These are phyloP conservation scores for Tanacetum coccineum DNA, from an alignment of 129 eudicot species.

Conservation along the genomic window DNA sequence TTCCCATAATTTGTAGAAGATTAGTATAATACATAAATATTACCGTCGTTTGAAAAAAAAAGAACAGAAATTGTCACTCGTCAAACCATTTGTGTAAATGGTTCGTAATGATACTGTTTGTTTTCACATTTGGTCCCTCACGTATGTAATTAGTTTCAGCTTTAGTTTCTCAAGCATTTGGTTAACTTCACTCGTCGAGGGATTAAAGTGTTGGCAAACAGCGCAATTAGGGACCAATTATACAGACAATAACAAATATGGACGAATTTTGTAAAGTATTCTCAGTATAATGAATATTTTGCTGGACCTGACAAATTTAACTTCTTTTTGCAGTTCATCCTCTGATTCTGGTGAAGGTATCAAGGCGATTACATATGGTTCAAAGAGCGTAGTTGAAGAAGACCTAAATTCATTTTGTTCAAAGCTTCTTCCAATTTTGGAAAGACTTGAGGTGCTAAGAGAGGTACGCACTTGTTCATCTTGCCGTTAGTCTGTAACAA, in stretches of 20 bases:
- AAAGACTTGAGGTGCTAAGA: conserved; percentile 73
- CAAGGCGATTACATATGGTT: conserved; percentile 41
- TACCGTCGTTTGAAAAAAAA: too few relatives aligned
- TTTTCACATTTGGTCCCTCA: too few relatives aligned
- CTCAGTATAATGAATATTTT: background rate
- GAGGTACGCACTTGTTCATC: conserved; percentile 56
- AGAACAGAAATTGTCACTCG: too few relatives aligned
- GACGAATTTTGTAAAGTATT: too few relatives aligned
- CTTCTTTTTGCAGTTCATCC: conserved; percentile 30
- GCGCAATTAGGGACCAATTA: too few relatives aligned
- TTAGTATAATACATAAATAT: background rate
- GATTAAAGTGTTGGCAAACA: too few relatives aligned
- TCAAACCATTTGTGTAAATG: too few relatives aligned
- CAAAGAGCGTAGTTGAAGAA: conserved; percentile 33
- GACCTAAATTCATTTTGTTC: conserved; percentile 51
- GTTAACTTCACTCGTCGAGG: too few relatives aligned
- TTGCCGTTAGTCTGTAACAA: conserved; percentile 1
- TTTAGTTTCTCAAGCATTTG: too few relatives aligned
- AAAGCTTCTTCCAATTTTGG: conserved; percentile 60
- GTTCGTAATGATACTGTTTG: too few relatives aligned
- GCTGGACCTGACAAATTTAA: background rate
- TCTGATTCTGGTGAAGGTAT: conserved; percentile 32
- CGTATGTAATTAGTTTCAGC: too few relatives aligned
- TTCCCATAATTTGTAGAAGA: background rate
- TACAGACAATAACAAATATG: too few relatives aligned